Conservation (phyloP, 2,329 filamentous ascomycete species). For the Teratosphaeria zuluensis region DNA sequence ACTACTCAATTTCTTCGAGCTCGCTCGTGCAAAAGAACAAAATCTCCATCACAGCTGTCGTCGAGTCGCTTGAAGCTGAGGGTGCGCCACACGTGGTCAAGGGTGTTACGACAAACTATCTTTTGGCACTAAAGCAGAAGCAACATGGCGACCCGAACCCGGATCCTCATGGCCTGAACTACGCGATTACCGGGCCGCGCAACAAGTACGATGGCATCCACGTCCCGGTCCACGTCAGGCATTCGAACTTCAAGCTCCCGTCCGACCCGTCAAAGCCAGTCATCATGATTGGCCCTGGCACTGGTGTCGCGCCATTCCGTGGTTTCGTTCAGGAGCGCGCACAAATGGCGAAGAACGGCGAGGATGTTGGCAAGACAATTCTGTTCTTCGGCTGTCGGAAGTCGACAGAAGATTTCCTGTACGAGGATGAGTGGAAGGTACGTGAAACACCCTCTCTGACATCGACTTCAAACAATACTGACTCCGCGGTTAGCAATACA, state of each 20-base stretch:
- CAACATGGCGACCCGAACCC: constrained; percentile 80
- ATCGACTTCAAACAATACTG: neutral
- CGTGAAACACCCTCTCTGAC: constrained; percentile 27
- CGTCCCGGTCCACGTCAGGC: constrained; percentile 88
- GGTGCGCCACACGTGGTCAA: constrained; percentile 72
- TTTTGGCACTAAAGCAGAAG: constrained; percentile 90
- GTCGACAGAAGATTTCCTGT: constrained; percentile 80
- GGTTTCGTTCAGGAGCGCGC: constrained; percentile 95
- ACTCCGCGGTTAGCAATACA: constrained; percentile 56
- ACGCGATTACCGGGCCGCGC: constrained; percentile 77
- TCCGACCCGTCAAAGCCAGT: constrained; percentile 89
- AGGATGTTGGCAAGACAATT: constrained; percentile 75
- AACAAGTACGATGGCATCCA: constrained; percentile 97
- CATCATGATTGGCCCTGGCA: constrained; percentile 93
- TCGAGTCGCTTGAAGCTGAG: constrained; percentile 72
- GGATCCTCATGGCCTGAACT: constrained; percentile 73
- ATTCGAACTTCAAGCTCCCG: constrained; percentile 98
- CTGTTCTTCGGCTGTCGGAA: constrained; percentile 95
- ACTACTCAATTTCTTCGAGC: constrained; percentile 98
- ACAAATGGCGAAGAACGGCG: constrained; percentile 67
- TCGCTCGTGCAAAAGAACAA: constrained; percentile 88
- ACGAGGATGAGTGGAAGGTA: constrained; percentile 87
- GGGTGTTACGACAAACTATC: constrained; percentile 94
- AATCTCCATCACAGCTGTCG: constrained; percentile 89
- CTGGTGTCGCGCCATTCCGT: constrained; percentile 95